phyloP scores from a whole-genome alignment of 2,329 filamentous ascomycete genomes.

The Chaetomium sp. region DNA sequence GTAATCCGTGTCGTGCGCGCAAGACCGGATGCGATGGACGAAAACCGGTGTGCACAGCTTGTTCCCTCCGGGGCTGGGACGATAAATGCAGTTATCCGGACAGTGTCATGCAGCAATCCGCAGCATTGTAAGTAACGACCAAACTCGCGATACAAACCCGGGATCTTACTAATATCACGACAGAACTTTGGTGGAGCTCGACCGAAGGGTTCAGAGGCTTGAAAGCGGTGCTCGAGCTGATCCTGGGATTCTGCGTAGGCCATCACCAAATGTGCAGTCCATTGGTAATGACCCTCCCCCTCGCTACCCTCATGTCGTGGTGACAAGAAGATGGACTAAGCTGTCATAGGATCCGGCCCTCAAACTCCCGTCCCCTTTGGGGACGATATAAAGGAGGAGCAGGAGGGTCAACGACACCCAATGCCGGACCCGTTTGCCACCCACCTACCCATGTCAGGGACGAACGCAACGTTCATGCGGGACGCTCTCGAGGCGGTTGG shows the following conservation, averaged over 20 bases:
- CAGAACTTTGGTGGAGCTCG: conserved; percentile 17
- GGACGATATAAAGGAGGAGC: background rate
- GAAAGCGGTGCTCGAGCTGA: conserved; percentile 8
- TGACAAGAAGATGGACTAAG: too few species aligned
- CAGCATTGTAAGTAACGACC: conserved; percentile 11
- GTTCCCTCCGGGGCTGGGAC: conserved; percentile 15
- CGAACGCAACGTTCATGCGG: conserved; percentile 5
- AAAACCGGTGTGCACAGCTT: conserved; percentile 17
- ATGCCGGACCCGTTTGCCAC: background rate
- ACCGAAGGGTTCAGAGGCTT: conserved; percentile 15
- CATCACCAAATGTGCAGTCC: background rate
- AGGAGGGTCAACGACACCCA: too few species aligned
- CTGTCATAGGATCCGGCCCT: too few species aligned
- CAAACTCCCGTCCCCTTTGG: background rate
- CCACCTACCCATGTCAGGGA: background rate
- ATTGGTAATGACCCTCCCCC: background rate
- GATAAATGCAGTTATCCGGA: conserved; percentile 19
- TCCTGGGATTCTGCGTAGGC: background rate
- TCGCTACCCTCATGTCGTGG: background rate
- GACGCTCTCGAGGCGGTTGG: conserved; percentile 5
- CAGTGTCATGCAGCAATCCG: conserved; percentile 12
- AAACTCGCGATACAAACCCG: background rate
- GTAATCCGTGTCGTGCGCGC: conserved; percentile 18
- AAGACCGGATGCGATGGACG: conserved; percentile 22
- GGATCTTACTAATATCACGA: background rate